Evolutionary conservation across 1,284 basidiomycete genomes (phyloP), one percentile per base, ranked within the genome.

Genomic region (Bothia castanella): DNA sequence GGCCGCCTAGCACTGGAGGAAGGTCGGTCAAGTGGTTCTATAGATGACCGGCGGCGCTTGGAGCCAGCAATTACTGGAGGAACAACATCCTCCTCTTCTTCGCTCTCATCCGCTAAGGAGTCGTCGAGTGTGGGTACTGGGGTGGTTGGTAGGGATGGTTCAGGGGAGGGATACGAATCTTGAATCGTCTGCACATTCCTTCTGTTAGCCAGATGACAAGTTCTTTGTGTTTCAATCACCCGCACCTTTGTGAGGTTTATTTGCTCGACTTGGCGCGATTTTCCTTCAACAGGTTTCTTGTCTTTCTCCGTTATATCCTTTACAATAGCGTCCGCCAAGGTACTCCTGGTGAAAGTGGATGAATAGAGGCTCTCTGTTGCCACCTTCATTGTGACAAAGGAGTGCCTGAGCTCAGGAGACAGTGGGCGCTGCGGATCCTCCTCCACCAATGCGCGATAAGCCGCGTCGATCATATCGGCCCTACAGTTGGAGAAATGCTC

Each of bases 391-490:
- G 56, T 34, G 2, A 67, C 35, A n/a, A 78, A 72, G 1, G 64
- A 63, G 2, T 67, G 55, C 0, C 58, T 56, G 2, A 75, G 36
- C 3, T 60, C 48, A 11, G 61, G 56, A 10, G 63, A 45, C 0
- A 75, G 47, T 0, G 45, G 39, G 2, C 54, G 51, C 1, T 51
- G 56, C 2, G 61, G 47, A 29, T 69, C 63, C 17, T 68, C 68
- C 20, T 69, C 49, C 8, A 70, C 57, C 25, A 76, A 68, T 5
- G 72, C 73, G 0, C 66, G 64, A 8, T 60, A 64, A 0, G 79
- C 78, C 1, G 72, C 75, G 4, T 70, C 67, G 1, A 74, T 45
- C 9, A 74, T 71, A 1, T 74, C 66, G 0, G 58, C 59, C 11
- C 72, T 69, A 25, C 71, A 69, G 19, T 71, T 72, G 0, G 59